phyloP scores from a whole-genome alignment of 2,329 filamentous ascomycete species.

The Myriosclerotinia duriaeana region DNA sequence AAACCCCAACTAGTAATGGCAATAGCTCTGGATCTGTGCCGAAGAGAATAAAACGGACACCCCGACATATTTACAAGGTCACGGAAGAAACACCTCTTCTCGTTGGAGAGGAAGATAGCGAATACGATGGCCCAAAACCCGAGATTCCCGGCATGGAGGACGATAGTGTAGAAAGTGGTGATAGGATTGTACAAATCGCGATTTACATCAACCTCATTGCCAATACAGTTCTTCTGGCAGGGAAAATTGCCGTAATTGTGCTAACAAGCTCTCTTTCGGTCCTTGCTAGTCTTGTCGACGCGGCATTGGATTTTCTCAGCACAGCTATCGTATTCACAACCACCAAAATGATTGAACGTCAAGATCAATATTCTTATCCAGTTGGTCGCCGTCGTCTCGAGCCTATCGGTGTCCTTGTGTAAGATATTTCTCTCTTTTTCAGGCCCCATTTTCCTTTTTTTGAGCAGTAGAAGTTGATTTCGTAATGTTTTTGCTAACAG shows the following conservation, averaged over 20 bases:
- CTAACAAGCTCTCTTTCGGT: slow-evolving; percentile 59
- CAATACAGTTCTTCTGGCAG: slow-evolving; percentile 56
- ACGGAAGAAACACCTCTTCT: slow-evolving; percentile 66
- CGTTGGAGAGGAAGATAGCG: slow-evolving; percentile 47
- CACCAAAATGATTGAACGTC: slow-evolving; percentile 55
- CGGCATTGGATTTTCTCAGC: slow-evolving; percentile 59
- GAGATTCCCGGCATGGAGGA: slow-evolving; percentile 69
- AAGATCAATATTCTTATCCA: slow-evolving; percentile 49
- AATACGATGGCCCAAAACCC: slow-evolving; percentile 48
- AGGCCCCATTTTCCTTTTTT: not conserved
- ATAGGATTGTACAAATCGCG: slow-evolving; percentile 76
- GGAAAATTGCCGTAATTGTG: slow-evolving; percentile 55
- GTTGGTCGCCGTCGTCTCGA: slow-evolving; percentile 58
- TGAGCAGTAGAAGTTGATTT: not conserved
- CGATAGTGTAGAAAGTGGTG: slow-evolving; percentile 72
- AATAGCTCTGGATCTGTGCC: slow-evolving; percentile 41
- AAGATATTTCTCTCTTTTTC: not conserved
- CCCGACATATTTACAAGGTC: slow-evolving; percentile 77
- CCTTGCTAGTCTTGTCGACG: slow-evolving; percentile 61
- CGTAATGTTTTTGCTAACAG: not conserved
- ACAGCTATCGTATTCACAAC: slow-evolving; percentile 60
- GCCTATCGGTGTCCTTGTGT: slow-evolving; percentile 59
- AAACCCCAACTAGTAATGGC: slow-evolving; percentile 24
- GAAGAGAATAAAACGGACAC: slow-evolving; percentile 71
- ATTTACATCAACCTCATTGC: slow-evolving; percentile 71